A percentile compares a stretch with the other conserved stretches of the same genome.
Evolutionary conservation across 768 basidiomycete genomes (phyloP).

Genomic region (Agaricus subrufescens): DNA sequence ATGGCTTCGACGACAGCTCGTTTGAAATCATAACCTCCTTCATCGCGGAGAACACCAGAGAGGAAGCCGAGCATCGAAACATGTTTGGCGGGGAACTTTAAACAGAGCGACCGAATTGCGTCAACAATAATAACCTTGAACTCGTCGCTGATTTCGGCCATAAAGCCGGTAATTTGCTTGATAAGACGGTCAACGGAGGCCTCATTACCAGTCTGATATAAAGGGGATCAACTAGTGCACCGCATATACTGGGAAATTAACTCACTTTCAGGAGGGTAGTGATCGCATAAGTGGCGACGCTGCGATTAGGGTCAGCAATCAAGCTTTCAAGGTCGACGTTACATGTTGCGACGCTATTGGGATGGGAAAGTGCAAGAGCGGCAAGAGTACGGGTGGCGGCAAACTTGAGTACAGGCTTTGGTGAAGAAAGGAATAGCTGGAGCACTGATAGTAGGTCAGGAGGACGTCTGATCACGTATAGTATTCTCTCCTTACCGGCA

Average conservation of each 20-base stretch:
- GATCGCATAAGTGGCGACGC: constrained; percentile 97
- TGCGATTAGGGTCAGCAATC: constrained; percentile 92
- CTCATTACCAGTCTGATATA: constrained; percentile 87
- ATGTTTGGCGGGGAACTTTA: constrained; percentile 98
- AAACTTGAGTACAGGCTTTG: constrained; percentile 93
- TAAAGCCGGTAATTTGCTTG: constrained; percentile 98
- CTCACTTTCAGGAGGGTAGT: constrained; percentile 92
- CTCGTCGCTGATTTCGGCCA: constrained; percentile 99
- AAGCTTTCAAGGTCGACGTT: constrained; percentile 96
- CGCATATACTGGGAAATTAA: neutral
- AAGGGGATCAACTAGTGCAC: neutral
- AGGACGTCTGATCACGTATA: neutral
- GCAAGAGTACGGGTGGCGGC: constrained; percentile 96
- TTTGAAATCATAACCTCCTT: constrained; percentile 99
- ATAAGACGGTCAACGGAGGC: constrained; percentile 98
- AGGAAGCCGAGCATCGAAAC: constrained; percentile 96
- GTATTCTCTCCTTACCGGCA: constrained; percentile 57
- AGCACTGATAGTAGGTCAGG: constrained; percentile 50
- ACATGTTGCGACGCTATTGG: constrained; percentile 82
- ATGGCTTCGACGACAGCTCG: constrained; percentile 98
- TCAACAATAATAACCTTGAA: constrained; percentile 99
- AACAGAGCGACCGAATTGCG: constrained; percentile 94
- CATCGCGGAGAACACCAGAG: constrained; percentile 93
- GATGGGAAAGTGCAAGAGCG: constrained; percentile 81
- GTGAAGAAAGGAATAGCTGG: constrained; percentile 93